Percentiles rank a stretch among this genome's conserved stretches.
Conservation (phyloP, 805 yeast genomes). For the Myxozyma neotropica region DNA sequence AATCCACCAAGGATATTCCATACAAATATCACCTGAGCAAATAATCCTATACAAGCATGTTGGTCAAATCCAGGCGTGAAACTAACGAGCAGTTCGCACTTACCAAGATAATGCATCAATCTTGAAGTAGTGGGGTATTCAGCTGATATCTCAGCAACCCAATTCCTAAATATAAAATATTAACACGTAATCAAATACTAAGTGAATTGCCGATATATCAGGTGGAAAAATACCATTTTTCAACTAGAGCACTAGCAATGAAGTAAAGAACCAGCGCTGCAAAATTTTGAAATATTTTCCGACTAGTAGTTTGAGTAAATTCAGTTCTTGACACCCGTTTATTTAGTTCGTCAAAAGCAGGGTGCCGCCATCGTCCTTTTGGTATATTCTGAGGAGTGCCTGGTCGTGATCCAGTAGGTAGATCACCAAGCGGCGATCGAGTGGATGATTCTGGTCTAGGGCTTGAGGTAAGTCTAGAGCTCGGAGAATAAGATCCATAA, state of each 20-base stretch:
- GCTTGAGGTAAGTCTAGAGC: neutral
- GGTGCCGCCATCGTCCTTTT: slow-evolving; percentile 37
- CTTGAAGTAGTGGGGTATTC: slow-evolving; percentile 10
- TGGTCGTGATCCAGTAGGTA: slow-evolving; percentile 20
- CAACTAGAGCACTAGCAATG: slow-evolving; percentile 6
- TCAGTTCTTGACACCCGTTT: slow-evolving; percentile 21
- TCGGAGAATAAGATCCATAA: neutral
- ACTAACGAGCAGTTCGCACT: too few relatives aligned
- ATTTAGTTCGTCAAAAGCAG: slow-evolving; percentile 33
- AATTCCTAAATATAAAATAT: slow-evolving; percentile 6
- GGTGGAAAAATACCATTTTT: slow-evolving; percentile 21
- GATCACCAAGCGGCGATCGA: neutral
- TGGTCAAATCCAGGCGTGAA: neutral
- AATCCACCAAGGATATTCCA: slow-evolving; percentile 35
- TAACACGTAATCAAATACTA: neutral
- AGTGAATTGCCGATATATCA: too few relatives aligned
- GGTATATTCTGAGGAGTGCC: slow-evolving; percentile 29
- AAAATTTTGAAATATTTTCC: slow-evolving; percentile 32
- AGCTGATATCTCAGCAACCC: slow-evolving; percentile 16
- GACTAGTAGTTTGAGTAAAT: slow-evolving; percentile 35
- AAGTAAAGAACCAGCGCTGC: slow-evolving; percentile 27
- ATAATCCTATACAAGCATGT: slow-evolving; percentile 9
- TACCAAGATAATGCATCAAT: slow-evolving; percentile 19
- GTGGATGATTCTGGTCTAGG: neutral
- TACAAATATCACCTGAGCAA: slow-evolving; percentile 32